These are phyloP conservation scores for Talaromyces sp. DNA, from an alignment of 2,329 filamentous ascomycete species.

Conservation along the genomic window DNA sequence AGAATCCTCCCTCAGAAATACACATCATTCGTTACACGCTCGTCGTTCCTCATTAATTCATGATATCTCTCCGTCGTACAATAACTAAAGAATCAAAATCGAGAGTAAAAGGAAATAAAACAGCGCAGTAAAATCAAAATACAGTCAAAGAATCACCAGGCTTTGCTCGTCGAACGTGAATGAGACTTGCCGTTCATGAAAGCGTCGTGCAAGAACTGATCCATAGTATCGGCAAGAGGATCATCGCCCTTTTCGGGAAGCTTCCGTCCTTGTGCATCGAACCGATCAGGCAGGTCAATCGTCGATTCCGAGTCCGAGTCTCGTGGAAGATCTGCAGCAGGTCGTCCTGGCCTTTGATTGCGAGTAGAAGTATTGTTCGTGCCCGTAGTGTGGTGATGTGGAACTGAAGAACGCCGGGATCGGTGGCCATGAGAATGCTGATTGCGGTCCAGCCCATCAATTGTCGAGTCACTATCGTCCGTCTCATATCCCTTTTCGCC, in stretches of 20 bases:
- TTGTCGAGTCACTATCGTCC: conserved; percentile 37
- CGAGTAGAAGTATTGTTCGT: background rate
- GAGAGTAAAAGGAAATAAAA: background rate
- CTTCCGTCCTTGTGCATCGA: conserved; percentile 37
- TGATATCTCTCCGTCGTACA: background rate
- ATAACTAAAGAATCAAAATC: background rate
- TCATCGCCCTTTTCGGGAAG: conserved; percentile 29
- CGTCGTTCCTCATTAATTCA: background rate
- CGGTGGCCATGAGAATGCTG: conserved; percentile 19
- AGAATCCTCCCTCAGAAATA: background rate
- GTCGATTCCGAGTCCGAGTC: conserved; percentile 39
- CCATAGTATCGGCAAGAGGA: conserved; percentile 29
- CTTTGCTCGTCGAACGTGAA: conserved; percentile 1
- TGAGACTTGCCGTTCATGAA: conserved; percentile 5
- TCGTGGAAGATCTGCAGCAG: conserved; percentile 5
- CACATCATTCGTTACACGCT: background rate
- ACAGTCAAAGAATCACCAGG: background rate
- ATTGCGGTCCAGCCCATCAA: conserved; percentile 20
- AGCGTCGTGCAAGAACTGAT: conserved; percentile 25
- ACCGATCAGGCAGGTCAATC: conserved; percentile 39
- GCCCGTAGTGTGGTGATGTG: background rate
- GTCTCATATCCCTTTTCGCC: conserved; percentile 36
- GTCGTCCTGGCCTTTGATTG: background rate
- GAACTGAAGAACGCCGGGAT: conserved; percentile 11
- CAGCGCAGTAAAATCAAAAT: background rate